Conservation (phyloP, 139 green algal species). For the Tetradesmus obliquus region DNA sequence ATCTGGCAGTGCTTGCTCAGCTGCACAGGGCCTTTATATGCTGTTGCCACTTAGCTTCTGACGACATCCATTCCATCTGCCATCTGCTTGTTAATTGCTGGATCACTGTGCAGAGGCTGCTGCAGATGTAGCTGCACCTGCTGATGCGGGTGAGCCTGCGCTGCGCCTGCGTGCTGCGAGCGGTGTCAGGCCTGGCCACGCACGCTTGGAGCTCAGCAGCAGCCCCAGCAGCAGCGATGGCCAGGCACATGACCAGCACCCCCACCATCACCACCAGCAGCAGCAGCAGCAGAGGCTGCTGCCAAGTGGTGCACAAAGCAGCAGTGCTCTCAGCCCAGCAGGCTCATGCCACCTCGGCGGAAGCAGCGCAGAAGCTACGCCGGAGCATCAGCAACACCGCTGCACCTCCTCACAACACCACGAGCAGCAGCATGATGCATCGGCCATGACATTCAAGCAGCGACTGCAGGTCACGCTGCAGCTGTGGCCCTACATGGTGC, state of each 20-base stretch:
- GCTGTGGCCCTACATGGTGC: constrained; percentile 74
- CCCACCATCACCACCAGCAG: background rate
- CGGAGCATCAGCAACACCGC: background rate
- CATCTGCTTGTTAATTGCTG: too few relatives aligned
- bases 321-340: background rate
- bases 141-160: background rate
- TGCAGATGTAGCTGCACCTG: background rate
- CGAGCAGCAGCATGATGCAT: background rate
- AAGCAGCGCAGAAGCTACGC: background rate
- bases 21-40: too few relatives aligned
- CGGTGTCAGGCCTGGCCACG: background rate
- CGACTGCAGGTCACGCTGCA: constrained; percentile 1
- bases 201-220: constrained; percentile 27
- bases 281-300: background rate
- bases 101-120: background rate
- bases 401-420: background rate
- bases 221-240: constrained; percentile 10
- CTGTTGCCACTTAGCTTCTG: too few relatives aligned
- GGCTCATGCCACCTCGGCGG: background rate
- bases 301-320: background rate
- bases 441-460: constrained; percentile 26
- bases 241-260: background rate
- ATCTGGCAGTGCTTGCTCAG: too few relatives aligned
- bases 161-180: background rate
- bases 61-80: too few relatives aligned